Evolutionary conservation across 2,329 filamentous ascomycete genomes (phyloP).

Genomic region (Fusarium graminum): DNA sequence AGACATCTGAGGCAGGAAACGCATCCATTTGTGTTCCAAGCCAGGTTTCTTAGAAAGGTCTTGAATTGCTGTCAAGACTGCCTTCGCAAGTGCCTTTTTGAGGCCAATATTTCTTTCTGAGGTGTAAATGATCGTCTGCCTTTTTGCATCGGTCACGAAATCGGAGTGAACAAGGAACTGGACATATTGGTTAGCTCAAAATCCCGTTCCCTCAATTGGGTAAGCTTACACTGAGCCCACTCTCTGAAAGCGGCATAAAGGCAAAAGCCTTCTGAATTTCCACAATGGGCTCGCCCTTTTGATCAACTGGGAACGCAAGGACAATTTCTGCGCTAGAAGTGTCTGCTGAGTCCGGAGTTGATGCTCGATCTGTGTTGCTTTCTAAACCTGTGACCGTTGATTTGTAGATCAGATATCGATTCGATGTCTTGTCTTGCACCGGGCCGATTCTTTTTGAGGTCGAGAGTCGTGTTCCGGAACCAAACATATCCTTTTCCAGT

Average conservation of each 20-base stretch:
- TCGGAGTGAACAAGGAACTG: constrained; percentile 1
- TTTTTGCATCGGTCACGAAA: fast-evolving
- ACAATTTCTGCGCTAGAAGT: background rate
- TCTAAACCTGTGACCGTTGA: background rate
- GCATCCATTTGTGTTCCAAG: constrained; percentile 4
- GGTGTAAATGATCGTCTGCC: fast-evolving
- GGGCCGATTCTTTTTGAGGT: background rate
- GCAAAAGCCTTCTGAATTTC: background rate
- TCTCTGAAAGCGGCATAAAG: background rate
- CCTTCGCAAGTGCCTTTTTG: background rate
- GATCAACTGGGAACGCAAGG: background rate
- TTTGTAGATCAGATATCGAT: constrained; percentile 2
- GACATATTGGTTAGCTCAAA: background rate
- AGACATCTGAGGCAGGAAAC: background rate
- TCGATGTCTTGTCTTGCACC: background rate
- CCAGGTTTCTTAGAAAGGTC: background rate
- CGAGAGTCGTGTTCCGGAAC: background rate
- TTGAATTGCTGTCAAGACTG: background rate
- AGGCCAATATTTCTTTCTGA: background rate
- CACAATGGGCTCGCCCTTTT: background rate
- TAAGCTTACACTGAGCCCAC: background rate
- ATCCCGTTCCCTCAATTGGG: fast-evolving
- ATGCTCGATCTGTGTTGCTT: background rate
- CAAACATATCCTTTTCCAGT: background rate
- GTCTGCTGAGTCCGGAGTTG: fast-evolving